Evolutionary conservation across 768 basidiomycete genomes (phyloP).

Genomic region (Boletus tomentosulus): DNA sequence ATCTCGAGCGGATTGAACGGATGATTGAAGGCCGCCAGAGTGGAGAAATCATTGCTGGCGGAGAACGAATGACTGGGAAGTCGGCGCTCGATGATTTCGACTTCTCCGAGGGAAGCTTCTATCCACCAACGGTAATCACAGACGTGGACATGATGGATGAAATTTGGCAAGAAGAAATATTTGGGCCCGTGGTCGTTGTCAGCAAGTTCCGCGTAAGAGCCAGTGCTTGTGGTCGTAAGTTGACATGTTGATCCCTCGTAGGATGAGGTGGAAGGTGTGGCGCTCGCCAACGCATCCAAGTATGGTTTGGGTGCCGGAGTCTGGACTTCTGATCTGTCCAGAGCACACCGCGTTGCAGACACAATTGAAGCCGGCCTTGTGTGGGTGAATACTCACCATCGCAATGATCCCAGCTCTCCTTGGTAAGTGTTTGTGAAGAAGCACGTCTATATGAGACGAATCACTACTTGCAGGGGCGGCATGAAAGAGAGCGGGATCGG

Average conservation of each 20-base stretch:
- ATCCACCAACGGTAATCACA: constrained; percentile 71
- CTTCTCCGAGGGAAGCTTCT: constrained; percentile 70
- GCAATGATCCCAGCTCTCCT: constrained; percentile 86
- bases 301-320: constrained; percentile 81
- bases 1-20: constrained; percentile 60
- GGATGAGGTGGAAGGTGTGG: constrained; percentile 63
- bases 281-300: constrained; percentile 68
- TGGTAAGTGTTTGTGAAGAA: constrained; percentile 45
- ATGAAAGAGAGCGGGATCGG: constrained; percentile 90
- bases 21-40: constrained; percentile 47
- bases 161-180: constrained; percentile 80
- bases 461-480: constrained; percentile 63
- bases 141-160: constrained; percentile 54
- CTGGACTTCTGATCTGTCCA: constrained; percentile 73
- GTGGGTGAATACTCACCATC: constrained; percentile 88
- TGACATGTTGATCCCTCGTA: constrained; percentile 17
- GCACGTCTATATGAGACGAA: constrained; percentile 2
- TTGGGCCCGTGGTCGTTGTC: constrained; percentile 80
- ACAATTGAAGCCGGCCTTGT: constrained; percentile 71
- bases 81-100: constrained; percentile 70
- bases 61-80: constrained; percentile 54
- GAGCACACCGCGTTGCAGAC: constrained; percentile 70
- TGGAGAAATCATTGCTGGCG: constrained; percentile 58
- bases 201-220: constrained; percentile 46
- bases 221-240: constrained; percentile 11